Base-by-base conservation (phyloP, 1,284 basidiomycete species). In the Fomitopsis pinicola region DNA sequence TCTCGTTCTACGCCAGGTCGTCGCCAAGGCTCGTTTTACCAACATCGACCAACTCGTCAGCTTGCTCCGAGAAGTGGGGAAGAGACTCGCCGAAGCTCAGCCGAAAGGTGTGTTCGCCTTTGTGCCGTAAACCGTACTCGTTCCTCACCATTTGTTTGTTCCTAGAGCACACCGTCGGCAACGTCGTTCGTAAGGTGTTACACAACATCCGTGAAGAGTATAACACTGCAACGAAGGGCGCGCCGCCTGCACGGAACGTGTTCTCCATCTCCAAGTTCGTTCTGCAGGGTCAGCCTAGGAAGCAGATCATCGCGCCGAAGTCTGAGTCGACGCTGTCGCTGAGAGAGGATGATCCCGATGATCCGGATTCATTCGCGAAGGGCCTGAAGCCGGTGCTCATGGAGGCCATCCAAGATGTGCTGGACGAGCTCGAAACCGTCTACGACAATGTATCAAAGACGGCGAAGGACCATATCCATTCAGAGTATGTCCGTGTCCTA, bases 201-300 rank as follows among this genome's bases (percentile, higher is more conserved):
- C 94, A 95, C 71, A 90, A 97, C 69, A 89, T 98, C 63, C 85
- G 94, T 55, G 97, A 99, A 76, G 97, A 99, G 72, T 95, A 95
- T 73, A 82, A 89, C 63, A 85, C 89, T 17, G 87, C 87, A 2
- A 82, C 80, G 6, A 78, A 77, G 66, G 81, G 79, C 35, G 64
- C 68, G 5, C 67, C 78, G 8, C 68, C 76, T 19, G 72, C 76
- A 45, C 67, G 64, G 12, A 77, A 80, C 33, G 76, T 78, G 3
- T 89, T 88, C 69, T 90, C 89, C 42, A 91, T 92, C 64, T 82
- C 89, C 19, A 89, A 87, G 71, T 93, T 93, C 64, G 85, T 93
- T 35, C 79, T 87, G 5, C 85, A 87, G 70, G 91, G 90, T 28
- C 89, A 90, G 68, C 89, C 88, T 3, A 79, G 86, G 59, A 84